These are phyloP conservation scores for Paulownia fortunei DNA, from an alignment of 257 asterid species.

Conservation along the genomic window DNA sequence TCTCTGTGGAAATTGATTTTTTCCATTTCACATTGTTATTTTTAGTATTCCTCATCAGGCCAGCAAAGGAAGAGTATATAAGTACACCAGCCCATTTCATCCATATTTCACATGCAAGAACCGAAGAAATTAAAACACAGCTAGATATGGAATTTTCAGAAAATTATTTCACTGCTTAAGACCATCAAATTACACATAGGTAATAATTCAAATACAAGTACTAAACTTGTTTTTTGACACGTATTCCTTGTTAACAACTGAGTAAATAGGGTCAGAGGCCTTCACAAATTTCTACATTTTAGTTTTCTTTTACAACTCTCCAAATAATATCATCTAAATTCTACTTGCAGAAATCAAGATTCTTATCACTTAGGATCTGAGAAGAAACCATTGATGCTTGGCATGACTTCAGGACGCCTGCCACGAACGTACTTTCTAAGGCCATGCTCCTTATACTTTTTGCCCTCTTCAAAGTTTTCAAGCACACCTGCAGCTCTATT, in stretches of 20 bases:
- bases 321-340: not conserved
- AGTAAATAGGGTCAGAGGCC: not conserved
- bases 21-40: too few relatives aligned
- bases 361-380: constrained; percentile 37
- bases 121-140: not conserved
- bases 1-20: too few relatives aligned
- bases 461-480: constrained; percentile 52
- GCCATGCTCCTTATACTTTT: constrained; percentile 43
- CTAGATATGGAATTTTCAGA: too few relatives aligned
- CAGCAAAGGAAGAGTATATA: too few relatives aligned
- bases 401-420: constrained; percentile 50
- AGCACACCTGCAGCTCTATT: constrained; percentile 54
- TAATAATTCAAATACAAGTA: not conserved
- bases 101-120: not conserved
- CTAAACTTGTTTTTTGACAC: not conserved
- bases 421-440: constrained; percentile 52
- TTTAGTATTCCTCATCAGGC: too few relatives aligned
- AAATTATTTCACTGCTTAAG: not conserved
- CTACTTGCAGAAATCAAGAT: not conserved
- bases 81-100: not conserved
- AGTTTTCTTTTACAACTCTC: not conserved
- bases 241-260: not conserved
- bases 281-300: not conserved
- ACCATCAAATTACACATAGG: not conserved
- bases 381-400: constrained; percentile 45